phyloP scores from a whole-genome alignment of 352 stramenopile genomes.

The Aphanomyces stellatus region DNA sequence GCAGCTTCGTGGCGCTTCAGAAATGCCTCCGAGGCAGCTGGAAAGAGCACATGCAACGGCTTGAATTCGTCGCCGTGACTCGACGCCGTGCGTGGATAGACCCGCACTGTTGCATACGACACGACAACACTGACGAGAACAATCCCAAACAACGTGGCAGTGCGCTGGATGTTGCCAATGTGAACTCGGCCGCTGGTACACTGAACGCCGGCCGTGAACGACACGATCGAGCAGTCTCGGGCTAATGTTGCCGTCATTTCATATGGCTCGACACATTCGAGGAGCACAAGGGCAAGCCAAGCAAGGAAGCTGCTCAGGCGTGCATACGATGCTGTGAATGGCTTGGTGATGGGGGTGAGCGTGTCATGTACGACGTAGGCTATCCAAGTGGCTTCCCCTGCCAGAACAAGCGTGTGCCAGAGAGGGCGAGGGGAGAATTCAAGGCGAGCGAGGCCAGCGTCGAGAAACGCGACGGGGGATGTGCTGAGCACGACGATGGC shows the following conservation, averaged over 20 bases:
- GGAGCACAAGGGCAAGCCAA: not conserved
- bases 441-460: not conserved
- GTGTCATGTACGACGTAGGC: constrained; percentile 6
- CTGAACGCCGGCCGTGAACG: not conserved
- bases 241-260: not conserved
- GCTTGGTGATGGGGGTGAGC: not conserved
- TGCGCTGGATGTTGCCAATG: not conserved
- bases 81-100: too few relatives aligned
- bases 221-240: not conserved
- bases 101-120: too few relatives aligned
- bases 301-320: not conserved
- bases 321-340: not conserved
- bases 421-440: not conserved
- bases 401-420: constrained; percentile 2
- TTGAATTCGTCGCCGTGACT: too few relatives aligned
- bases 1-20: too few relatives aligned
- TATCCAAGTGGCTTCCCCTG: constrained; percentile 8
- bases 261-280: not conserved
- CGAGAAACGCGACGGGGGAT: not conserved
- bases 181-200: not conserved
- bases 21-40: too few relatives aligned
- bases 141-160: not conserved
- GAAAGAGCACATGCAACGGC: too few relatives aligned
- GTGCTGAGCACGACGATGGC: constrained; percentile 4
- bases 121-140: not conserved